phyloP scores from a whole-genome alignment of 2,329 filamentous ascomycete species.

The Esteya vermicola region DNA sequence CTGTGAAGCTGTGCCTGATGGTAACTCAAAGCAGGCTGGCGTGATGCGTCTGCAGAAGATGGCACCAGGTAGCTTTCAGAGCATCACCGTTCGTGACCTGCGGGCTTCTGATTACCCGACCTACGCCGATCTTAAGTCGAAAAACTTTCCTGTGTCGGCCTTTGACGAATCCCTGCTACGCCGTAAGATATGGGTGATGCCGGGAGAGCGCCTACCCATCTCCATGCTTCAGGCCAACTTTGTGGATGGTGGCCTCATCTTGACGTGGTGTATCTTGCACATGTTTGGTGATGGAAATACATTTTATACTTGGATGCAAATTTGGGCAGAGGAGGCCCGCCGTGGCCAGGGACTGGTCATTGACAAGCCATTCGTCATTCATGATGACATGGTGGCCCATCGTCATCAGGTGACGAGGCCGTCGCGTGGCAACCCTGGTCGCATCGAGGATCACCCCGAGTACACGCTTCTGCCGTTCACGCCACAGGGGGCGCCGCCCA shows the following conservation, averaged over 20 bases:
- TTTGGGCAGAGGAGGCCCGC: constrained; percentile 2
- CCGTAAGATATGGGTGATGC: neutral
- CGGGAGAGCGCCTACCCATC: neutral
- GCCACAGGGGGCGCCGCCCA: neutral
- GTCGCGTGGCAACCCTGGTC: neutral
- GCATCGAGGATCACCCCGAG: neutral
- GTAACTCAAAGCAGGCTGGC: neutral
- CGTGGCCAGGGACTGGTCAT: neutral
- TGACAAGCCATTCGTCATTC: constrained; percentile 29
- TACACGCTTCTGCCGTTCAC: constrained; percentile 1
- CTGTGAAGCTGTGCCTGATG: constrained; percentile 1
- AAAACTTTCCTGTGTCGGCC: neutral
- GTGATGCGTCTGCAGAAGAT: neutral
- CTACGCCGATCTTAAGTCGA: neutral
- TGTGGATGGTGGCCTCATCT: constrained; percentile 1
- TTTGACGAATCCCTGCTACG: neutral
- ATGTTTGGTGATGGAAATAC: constrained; percentile 3
- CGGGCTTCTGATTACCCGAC: neutral
- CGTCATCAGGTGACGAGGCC: neutral
- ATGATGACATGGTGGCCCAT: neutral
- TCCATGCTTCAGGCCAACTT: constrained; percentile 4
- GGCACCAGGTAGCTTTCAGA: neutral
- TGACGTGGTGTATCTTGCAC: constrained; percentile 3
- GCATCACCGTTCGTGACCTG: neutral
- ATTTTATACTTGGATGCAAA: neutral